Evolutionary conservation across 768 basidiomycete species (phyloP), one percentile per base, ranked within the genome.

Genomic region (Tylopilus subfusipes): DNA sequence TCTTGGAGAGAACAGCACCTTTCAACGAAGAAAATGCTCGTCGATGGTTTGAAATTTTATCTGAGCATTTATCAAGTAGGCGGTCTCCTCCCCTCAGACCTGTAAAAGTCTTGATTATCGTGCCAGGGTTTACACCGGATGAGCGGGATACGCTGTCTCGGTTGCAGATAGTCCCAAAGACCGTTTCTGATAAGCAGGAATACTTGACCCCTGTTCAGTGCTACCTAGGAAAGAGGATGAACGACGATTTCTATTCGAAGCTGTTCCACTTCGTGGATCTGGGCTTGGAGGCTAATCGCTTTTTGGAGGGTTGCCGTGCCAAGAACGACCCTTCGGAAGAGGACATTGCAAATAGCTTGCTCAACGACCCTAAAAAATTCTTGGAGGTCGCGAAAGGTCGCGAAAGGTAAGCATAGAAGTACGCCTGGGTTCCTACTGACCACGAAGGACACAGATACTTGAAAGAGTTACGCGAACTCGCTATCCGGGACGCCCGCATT

Each of bases 241-340:
- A 76, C 22, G 77, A 79, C 21, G 75, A 78, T n/a, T 82, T 91
- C 38, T 86, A 89, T 62, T 84, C 85, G 1, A 85, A 86, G 56
- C 74, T 95, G 3, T 95, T 97, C 65, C 78, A 81, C 29, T 96
- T 93, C 61, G 83, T 97, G 45, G 84, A 95, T 67, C 95, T 94
- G 66, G 93, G 93, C 1, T 63, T 76, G 2, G 72, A 76, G 9
- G 94, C 87, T 31, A 94, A 93, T 62, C 74, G 78, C 4, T 97
- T 98, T 70, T 75, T 98, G 40, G 80, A 78, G 47, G 85, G 88
- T 9, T 90, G 91, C 58, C 93, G 94, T 4, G 88, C 93, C 18
- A 86, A 83, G 63, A 82, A 82, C 31, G 90, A 92, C 63, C 94
- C 93, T 1, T 90, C 82, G 40, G 81, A 90, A 4, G 85, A 90